Base-by-base conservation (phyloP, 805 yeast species). In the Candida coquimbonensis region DNA sequence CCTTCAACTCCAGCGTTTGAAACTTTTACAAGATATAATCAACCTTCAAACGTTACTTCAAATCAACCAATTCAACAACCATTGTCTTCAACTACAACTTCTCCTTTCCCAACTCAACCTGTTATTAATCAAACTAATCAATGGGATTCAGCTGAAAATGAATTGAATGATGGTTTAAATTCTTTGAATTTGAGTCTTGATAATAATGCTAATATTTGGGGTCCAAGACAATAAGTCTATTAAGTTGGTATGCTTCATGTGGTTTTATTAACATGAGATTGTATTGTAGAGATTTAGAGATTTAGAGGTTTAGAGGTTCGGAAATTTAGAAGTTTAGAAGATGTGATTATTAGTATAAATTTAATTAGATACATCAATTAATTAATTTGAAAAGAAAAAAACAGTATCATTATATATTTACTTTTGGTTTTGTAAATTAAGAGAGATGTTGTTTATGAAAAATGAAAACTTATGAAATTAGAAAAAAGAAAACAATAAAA, bases 1-100 rank as follows among this genome's bases (percentile, higher is more conserved):
- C 66, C 62, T 26, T 50, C 59, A 4, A 61, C 63, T 5, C 64
- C 64, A 21, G 65, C 58, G 11, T 47, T 60, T 35, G 65, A 61
- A 35, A 42, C 56, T 19, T 53, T 52, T 48, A 42, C 58, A 7
- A 52, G 64, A 46, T 61, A 59, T 44, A 51, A 52, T 42, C 31
- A 52, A 12, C 29, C 35, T 9, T 13, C 43, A 17, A 34, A 16
- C 14, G 7, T 21, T 21, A 1, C 24, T 21, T 21, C 24, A 21
- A 21, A 21, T 21, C 31, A 37, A 16, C 25, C 48, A 38, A 39
- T 40, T 7, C 50, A 45, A 25, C 49, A 42, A 38, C 43, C 50
- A 16, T 39, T 48, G 13, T 46, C 42, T 25, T 39, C 45, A 7
- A 40, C 48, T 11, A 17, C 39, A 5, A 42, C 43, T 13, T 45